Evolutionary conservation across 305 asterid genomes (phyloP), one percentile per base, ranked within the genome.

Genomic region (Ajuga reptans): DNA sequence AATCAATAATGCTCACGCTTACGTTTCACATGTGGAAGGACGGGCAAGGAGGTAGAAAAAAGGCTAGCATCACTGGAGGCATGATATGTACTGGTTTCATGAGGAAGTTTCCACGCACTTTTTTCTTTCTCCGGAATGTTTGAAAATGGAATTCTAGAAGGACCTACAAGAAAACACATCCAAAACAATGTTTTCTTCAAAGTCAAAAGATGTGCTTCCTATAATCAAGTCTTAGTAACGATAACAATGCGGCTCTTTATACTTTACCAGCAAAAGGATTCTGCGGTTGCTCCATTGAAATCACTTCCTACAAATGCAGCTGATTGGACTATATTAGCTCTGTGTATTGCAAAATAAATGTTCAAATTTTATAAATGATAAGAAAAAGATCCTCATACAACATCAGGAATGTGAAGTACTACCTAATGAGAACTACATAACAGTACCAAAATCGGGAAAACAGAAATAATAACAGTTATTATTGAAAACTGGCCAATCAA

Each of bases 21-120:
- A 92, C 98, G 45, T 65, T 92, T 84, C 68, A 67, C 78, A 66
- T 88, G 93, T 7, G 85, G 88, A 65, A 86, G 84, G 68, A 88
- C 88, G 14, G 97, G 97, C 75, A 88, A 64, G 4, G 98, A 92
- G 79, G 96, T 76, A 15, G 98, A 87, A 80, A 92, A 92, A 75
- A 92, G 74, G 82, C 89, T 90, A 74, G 85, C 95, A 80, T 89
- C 95, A 59, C 78, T 83, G 69, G 95, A 84, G 0, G 89, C 76
- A 17, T 81, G 85, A 80, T 69, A 71, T 33, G 78, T 79, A 79
- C 76, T 79, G 50, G 78, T 61, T 18, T 79, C 80, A 6, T 56
- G 74, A 2, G 87, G 93, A 54, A 84, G 82, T 63, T 70, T 78
- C 93, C 95, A 85, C 18, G 85, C 84, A 73, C 57, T 72, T 78